Percentiles rank a stretch among this genome's conserved stretches.
These are phyloP conservation scores for Urtica urens DNA, from an alignment of 306 rosid species.

Conservation along the genomic window DNA sequence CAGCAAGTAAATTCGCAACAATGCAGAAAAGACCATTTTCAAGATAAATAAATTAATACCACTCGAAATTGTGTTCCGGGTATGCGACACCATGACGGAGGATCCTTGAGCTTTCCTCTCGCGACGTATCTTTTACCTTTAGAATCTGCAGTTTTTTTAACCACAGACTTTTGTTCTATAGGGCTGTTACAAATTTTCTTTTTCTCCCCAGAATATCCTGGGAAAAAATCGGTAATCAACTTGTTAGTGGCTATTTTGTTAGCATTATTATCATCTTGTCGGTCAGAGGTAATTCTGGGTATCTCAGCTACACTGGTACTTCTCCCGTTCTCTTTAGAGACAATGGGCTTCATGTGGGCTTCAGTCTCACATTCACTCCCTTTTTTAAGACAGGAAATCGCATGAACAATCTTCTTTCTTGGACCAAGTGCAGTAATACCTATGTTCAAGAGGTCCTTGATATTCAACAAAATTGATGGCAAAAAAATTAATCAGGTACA, in stretches of 20 bases:
- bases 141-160: slow-evolving; percentile 17
- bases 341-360: slow-evolving; percentile 15
- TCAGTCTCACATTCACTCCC: slow-evolving; percentile 23
- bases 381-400: slow-evolving; percentile 52
- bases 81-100: slow-evolving; percentile 77
- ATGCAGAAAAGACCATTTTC: too few relatives aligned
- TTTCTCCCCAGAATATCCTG: slow-evolving; percentile 39
- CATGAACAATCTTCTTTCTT: slow-evolving; percentile 68
- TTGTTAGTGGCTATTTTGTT: slow-evolving; percentile 50
- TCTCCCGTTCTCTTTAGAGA: slow-evolving; percentile 22
- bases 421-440: slow-evolving; percentile 87
- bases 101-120: slow-evolving; percentile 40
- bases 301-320: slow-evolving; percentile 28
- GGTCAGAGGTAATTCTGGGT: slow-evolving; percentile 30
- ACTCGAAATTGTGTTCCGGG: slow-evolving; percentile 88
- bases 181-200: slow-evolving; percentile 34
- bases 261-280: slow-evolving; percentile 23
- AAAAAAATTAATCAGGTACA: neutral
- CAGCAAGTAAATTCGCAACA: slow-evolving; percentile 2
- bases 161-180: slow-evolving; percentile 23
- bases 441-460: slow-evolving; percentile 66
- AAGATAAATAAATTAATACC: slow-evolving; percentile 42
- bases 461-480: slow-evolving; percentile 3
- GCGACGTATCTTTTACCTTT: slow-evolving; percentile 24
- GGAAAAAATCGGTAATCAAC: slow-evolving; percentile 77